Evolutionary conservation across 2,329 filamentous ascomycete species (phyloP).

Genomic region (Pezicula carpinea): DNA sequence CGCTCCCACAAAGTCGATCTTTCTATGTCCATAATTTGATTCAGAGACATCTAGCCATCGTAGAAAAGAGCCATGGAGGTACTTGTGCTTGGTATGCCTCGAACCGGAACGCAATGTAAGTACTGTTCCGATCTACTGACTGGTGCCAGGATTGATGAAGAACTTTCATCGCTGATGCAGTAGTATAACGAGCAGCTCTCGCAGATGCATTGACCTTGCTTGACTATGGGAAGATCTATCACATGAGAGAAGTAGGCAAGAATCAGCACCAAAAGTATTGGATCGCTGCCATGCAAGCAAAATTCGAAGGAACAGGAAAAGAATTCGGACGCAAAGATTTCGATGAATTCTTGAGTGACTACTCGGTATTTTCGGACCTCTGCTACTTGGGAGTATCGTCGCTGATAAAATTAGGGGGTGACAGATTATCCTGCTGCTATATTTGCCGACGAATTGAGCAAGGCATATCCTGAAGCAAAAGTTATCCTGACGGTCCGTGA

Average conservation of each 20-base stretch:
- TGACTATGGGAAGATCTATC: constrained; percentile 7
- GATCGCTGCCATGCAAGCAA: constrained; percentile 6
- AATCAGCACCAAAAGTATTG: constrained; percentile 6
- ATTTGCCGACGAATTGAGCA: constrained; percentile 25
- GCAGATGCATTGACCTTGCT: constrained; percentile 8
- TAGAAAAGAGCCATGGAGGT: not conserved
- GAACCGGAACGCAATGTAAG: constrained; percentile 12
- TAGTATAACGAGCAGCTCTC: constrained; percentile 4
- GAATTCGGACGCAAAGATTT: constrained; percentile 7
- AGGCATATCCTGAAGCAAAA: constrained; percentile 16
- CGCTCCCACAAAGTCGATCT: too few relatives aligned
- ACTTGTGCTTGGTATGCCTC: not conserved
- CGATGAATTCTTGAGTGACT: constrained; percentile 7
- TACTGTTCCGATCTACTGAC: not conserved
- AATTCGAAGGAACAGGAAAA: constrained; percentile 5
- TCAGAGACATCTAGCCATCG: too few relatives aligned
- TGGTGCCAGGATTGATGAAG: not conserved
- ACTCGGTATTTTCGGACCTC: constrained; percentile 1
- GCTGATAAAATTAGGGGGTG: constrained; percentile 9
- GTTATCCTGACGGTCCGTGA: constrained; percentile 15
- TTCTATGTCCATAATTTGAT: too few relatives aligned
- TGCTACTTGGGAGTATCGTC: not conserved
- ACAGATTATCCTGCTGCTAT: constrained; percentile 29
- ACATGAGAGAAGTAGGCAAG: constrained; percentile 10
- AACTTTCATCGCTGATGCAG: not conserved